A percentile compares a stretch with the other conserved stretches of the same genome.
These are phyloP conservation scores for Metschnikowia lochheadii DNA, from an alignment of 805 yeast genomes.

Conservation along the genomic window DNA sequence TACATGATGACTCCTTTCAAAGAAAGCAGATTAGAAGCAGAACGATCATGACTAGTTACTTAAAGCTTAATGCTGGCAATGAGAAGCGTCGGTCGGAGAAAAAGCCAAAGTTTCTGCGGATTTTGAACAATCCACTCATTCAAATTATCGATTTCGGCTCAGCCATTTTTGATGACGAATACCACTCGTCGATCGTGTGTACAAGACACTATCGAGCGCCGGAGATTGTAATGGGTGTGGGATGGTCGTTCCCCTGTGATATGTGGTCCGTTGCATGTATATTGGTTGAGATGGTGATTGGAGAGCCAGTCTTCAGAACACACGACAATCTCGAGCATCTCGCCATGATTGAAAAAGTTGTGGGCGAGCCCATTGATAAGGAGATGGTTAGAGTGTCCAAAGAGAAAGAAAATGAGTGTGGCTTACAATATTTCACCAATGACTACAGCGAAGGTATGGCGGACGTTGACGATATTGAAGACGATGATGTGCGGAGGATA, in stretches of 20 bases:
- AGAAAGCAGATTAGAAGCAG: conserved; percentile 34
- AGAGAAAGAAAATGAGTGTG: conserved; percentile 37
- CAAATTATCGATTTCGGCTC: conserved; percentile 96
- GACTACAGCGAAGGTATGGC: conserved; percentile 12
- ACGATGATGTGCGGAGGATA: conserved; percentile 14
- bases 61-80: conserved; percentile 18
- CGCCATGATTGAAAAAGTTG: conserved; percentile 87
- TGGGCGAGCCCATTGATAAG: conserved; percentile 51
- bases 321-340: conserved; percentile 93
- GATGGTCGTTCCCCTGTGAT: conserved; percentile 97
- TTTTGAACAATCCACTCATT: conserved; percentile 73
- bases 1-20: conserved; percentile 49
- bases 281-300: conserved; percentile 83
- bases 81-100: conserved; percentile 18
- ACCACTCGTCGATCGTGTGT: conserved; percentile 86
- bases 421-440: conserved; percentile 34
- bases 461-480: conserved; percentile 25
- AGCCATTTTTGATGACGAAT: conserved; percentile 90
- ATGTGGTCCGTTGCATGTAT: conserved; percentile 97
- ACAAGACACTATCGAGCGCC: conserved; percentile 98
- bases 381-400: conserved; percentile 34
- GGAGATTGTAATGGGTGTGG: conserved; percentile 88
- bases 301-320: conserved; percentile 91
- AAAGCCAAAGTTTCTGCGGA: conserved; percentile 35
- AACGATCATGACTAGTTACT: conserved; percentile 32